phyloP scores from a whole-genome alignment of 345 rosid species.

The Brassica incana region DNA sequence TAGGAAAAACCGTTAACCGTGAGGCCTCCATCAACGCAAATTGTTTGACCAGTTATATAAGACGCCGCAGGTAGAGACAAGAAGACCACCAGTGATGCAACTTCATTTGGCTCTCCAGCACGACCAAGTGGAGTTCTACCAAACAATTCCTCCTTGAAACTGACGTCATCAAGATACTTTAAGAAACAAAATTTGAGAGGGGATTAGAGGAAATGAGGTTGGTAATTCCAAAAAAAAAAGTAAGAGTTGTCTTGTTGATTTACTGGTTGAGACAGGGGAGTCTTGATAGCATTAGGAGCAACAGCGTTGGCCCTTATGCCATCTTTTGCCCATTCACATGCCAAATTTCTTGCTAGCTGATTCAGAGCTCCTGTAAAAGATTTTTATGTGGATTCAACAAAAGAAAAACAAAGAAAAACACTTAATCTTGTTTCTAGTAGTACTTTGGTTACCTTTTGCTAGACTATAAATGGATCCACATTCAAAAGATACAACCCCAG shows the following conservation, averaged over 20 bases:
- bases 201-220: neutral
- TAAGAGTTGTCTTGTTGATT: neutral
- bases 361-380: conserved; percentile 43
- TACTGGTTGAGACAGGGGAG: conserved; percentile 43
- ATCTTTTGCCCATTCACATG: conserved; percentile 75
- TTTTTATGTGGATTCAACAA: neutral
- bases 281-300: conserved; percentile 48
- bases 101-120: conserved; percentile 49
- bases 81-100: conserved; percentile 50
- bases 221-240: neutral
- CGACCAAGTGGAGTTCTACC: conserved; percentile 51
- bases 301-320: conserved; percentile 54
- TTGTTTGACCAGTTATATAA: conserved; percentile 57
- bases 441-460: conserved; percentile 22
- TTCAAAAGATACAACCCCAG: conserved; percentile 24
- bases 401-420: neutral
- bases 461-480: conserved; percentile 42
- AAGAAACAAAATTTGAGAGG: neutral
- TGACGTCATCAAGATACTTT: conserved; percentile 1
- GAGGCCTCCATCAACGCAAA: conserved; percentile 53
- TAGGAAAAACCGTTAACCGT: conserved; percentile 44
- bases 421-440: neutral
- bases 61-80: conserved; percentile 61
- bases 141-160: neutral
- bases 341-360: conserved; percentile 55